These are phyloP conservation scores for Fusarium ramigenum DNA, from an alignment of 2,329 filamentous ascomycete genomes.

Conservation along the genomic window DNA sequence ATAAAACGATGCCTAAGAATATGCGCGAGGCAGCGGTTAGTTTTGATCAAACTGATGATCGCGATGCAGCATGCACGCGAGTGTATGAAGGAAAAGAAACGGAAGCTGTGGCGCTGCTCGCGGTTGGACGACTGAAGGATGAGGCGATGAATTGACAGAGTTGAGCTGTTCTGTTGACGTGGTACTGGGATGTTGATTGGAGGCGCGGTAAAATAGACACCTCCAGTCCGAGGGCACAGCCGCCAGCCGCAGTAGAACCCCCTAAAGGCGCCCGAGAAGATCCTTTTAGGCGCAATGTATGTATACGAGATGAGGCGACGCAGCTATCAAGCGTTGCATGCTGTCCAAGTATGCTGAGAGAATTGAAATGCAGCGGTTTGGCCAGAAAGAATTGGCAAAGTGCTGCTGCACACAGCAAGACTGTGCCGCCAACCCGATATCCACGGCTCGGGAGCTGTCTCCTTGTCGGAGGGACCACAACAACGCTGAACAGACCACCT, in stretches of 20 bases:
- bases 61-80: not conserved
- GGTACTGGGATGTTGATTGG: conserved; percentile 37
- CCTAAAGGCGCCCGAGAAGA: conserved; percentile 14
- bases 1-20: conserved; percentile 39
- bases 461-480: conserved; percentile 18
- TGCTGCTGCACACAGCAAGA: not conserved
- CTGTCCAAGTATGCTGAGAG: not conserved
- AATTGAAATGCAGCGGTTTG: not conserved
- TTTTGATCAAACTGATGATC: conserved; percentile 31
- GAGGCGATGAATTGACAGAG: conserved; percentile 38
- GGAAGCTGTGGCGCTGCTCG: conserved; percentile 35
- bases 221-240: conserved; percentile 28
- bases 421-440: conserved; percentile 5
- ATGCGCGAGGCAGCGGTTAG: conserved; percentile 31
- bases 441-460: conserved; percentile 20
- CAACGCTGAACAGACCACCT: conserved; percentile 24
- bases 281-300: conserved; percentile 4
- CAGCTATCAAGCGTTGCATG: not conserved
- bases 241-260: conserved; percentile 34
- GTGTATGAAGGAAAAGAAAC: conserved; percentile 22
- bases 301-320: not conserved
- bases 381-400: conserved; percentile 2
- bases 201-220: conserved; percentile 40
- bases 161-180: conserved; percentile 28
- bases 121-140: conserved; percentile 32